These are phyloP conservation scores for Pythium brachiatum DNA, from an alignment of 352 stramenopile genomes.

Conservation along the genomic window DNA sequence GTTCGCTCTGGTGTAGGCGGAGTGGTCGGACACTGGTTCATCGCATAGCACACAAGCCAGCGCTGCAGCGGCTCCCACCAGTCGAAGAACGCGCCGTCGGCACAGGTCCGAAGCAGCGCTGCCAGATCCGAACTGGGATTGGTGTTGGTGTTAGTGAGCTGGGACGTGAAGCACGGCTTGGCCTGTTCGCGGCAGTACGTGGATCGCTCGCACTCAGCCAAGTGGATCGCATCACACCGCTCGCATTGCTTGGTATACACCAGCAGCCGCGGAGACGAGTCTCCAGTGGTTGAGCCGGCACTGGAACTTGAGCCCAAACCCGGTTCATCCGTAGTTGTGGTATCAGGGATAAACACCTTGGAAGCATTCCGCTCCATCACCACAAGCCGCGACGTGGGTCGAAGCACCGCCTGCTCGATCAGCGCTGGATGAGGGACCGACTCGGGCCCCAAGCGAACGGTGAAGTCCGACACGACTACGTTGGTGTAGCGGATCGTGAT, in stretches of 20 bases:
- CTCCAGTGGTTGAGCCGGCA: background rate
- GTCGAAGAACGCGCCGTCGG: slow-evolving; percentile 13
- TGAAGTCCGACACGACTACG: slow-evolving; percentile 20
- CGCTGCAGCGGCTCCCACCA: slow-evolving; percentile 30
- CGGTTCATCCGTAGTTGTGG: background rate
- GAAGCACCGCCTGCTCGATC: slow-evolving; percentile 8
- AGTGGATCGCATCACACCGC: slow-evolving; percentile 13
- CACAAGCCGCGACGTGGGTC: slow-evolving; percentile 3
- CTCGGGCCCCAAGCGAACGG: slow-evolving; percentile 7
- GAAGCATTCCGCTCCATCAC: background rate
- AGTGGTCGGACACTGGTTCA: slow-evolving; percentile 9
- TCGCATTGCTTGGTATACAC: slow-evolving; percentile 1
- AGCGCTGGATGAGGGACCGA: slow-evolving; percentile 1
- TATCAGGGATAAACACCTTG: background rate
- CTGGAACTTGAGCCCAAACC: background rate
- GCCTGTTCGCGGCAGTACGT: slow-evolving; percentile 11
- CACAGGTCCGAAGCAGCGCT: background rate
- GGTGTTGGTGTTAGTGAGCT: too few species aligned
- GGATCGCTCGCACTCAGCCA: slow-evolving; percentile 13
- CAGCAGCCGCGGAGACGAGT: background rate
- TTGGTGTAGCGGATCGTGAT: slow-evolving; percentile 6
- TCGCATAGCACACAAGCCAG: slow-evolving; percentile 30
- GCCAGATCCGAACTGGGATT: slow-evolving; percentile 13
- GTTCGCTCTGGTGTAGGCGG: background rate
- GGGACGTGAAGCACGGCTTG: background rate